Base-by-base conservation (phyloP, 495 filamentous ascomycete species). In the Niebla homalea region DNA sequence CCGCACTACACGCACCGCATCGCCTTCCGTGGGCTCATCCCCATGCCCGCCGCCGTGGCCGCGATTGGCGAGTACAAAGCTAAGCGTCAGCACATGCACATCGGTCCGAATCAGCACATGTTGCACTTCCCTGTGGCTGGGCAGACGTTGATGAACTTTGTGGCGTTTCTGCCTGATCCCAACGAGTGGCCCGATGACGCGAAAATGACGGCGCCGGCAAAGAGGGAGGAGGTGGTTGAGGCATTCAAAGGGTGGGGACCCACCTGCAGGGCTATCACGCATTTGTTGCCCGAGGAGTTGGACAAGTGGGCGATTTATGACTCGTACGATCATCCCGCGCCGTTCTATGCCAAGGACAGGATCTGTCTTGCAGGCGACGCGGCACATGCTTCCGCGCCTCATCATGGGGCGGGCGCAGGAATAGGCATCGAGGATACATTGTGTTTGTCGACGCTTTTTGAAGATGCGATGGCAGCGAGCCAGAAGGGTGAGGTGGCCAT, bases 351-450 rank as follows among this genome's bases (percentile, higher is more conserved):
- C 15, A 48, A 51, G 20, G 55, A 46, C 26, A 15, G 36, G 21
- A 51, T 35, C 4, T 55, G 55, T 40, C 57, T 81, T 0, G 55
- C 76, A 1, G 78, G 79, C n/a, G 78, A 81, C 52, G 75, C 78
- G 6, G 78, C 78, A 1, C 79, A 83, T 47, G 77, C 78, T 0
- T 68, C 68, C 2, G 77, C 76, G 4, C 79, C 79, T 0, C 77
- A 81, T 54, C 75, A 80, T 59, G 79, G 79, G 14, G 65, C 77
- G 0, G 79, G 78, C 2, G 77, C 78, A 0, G 78, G 79, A 1
- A 72, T 77, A 64, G 74, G 76, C 3, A 66, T 82, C 20, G 79
- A 83, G 55, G 79, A 82, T 57, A 69, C 71, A 26, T 71, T 69
- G 29, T 62, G 79, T 7, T 57, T 84, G 10, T 62, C 68, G 8